These are phyloP conservation scores for Cladophialophora bantiana DNA, from an alignment of 2,329 filamentous ascomycete genomes.

Conservation along the genomic window DNA sequence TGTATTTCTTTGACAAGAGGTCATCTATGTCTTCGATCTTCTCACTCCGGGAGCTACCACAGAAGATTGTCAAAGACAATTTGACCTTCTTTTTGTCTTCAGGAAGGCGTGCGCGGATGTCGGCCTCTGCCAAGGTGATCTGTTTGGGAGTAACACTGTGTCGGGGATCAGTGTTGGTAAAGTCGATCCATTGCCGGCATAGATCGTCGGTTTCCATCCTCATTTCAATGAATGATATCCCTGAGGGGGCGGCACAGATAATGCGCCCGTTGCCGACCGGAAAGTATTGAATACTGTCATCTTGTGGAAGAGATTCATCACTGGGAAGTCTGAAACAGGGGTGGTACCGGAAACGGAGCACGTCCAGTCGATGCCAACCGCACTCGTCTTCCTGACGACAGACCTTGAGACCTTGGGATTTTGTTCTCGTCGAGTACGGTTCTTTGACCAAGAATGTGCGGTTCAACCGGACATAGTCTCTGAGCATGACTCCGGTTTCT, in stretches of 20 bases:
- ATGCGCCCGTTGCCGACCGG: constrained; percentile 78
- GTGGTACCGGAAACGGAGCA: constrained; percentile 86
- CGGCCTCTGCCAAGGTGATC: constrained; percentile 74
- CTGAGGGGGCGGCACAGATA: constrained; percentile 78
- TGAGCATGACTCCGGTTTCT: constrained; percentile 88
- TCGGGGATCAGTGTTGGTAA: constrained; percentile 66
- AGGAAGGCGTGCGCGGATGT: constrained; percentile 74
- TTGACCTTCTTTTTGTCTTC: constrained; percentile 74
- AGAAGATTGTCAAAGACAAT: constrained; percentile 76
- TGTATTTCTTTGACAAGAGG: constrained; percentile 73
- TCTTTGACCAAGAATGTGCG: constrained; percentile 82
- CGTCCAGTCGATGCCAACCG: constrained; percentile 87
- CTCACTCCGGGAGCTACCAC: constrained; percentile 74
- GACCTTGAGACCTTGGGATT: constrained; percentile 76
- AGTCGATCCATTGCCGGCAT: constrained; percentile 84
- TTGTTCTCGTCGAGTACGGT: constrained; percentile 85
- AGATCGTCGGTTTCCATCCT: constrained; percentile 79
- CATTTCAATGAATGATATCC: constrained; percentile 85
- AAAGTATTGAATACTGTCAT: constrained; percentile 85
- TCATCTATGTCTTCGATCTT: constrained; percentile 78
- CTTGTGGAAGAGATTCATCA: constrained; percentile 67
- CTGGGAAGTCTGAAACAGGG: constrained; percentile 86
- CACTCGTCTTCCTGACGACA: constrained; percentile 83
- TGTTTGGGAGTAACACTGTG: constrained; percentile 70
- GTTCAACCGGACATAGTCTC: constrained; percentile 85